A percentile compares a stretch with the other conserved stretches of the same genome.
phyloP scores from a whole-genome alignment of 768 basidiomycete species.

The Lentinula sp. region DNA sequence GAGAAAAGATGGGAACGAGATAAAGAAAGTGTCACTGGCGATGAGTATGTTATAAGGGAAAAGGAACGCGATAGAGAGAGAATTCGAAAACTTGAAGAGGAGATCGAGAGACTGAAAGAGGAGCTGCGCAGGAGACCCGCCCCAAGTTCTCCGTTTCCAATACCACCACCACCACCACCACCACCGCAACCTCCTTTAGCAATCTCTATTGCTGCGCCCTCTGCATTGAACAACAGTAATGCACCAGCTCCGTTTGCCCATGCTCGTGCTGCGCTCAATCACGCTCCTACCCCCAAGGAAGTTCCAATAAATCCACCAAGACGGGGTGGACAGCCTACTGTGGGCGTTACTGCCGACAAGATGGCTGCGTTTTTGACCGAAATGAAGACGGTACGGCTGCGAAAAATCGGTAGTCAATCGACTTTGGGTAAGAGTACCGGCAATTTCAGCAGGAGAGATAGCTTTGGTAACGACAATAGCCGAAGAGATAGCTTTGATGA shows the following conservation, averaged over 20 bases:
- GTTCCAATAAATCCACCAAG: slow-evolving; percentile 55
- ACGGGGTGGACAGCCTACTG: slow-evolving; percentile 55
- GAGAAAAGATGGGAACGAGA: slow-evolving; percentile 32
- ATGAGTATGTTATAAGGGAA: slow-evolving; percentile 51
- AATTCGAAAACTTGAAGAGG: not conserved
- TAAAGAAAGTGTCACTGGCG: slow-evolving; percentile 22
- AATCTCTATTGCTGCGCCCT: slow-evolving; percentile 17
- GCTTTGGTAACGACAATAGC: slow-evolving; percentile 1
- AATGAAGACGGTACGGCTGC: slow-evolving; percentile 69
- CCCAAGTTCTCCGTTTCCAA: slow-evolving; percentile 14
- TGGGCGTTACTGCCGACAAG: slow-evolving; percentile 74
- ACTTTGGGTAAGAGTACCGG: not conserved
- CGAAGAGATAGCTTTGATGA: not conserved
- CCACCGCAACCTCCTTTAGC: slow-evolving; percentile 32
- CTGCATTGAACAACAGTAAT: slow-evolving; percentile 13
- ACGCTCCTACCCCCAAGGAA: slow-evolving; percentile 50
- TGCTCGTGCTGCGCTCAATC: slow-evolving; percentile 64
- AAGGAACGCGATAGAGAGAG: slow-evolving; percentile 61
- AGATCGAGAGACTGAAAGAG: not conserved
- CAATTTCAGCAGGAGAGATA: slow-evolving; percentile 7
- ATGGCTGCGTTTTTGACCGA: slow-evolving; percentile 80
- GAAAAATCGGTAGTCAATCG: slow-evolving; percentile 40
- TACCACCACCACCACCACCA: slow-evolving; percentile 38
- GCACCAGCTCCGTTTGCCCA: slow-evolving; percentile 41
- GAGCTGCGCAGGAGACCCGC: not conserved